phyloP scores from a whole-genome alignment of 2,329 filamentous ascomycete species.

The Fusarium udum region DNA sequence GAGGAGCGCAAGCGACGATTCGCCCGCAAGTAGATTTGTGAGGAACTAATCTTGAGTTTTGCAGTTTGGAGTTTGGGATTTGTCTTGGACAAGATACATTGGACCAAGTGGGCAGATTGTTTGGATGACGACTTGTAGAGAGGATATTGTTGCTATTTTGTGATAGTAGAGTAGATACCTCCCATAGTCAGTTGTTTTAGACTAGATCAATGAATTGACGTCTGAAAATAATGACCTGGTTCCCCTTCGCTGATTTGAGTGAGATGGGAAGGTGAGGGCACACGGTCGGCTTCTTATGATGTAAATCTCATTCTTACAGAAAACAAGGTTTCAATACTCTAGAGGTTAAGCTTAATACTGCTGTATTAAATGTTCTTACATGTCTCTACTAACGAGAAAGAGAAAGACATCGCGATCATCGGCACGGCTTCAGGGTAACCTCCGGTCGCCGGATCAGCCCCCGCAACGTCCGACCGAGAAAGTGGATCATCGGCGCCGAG shows the following conservation, averaged over 20 bases:
- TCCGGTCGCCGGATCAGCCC: not conserved
- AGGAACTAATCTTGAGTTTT: not conserved
- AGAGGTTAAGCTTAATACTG: too few species aligned
- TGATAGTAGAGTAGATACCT: not conserved
- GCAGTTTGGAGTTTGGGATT: not conserved
- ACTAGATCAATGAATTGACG: not conserved
- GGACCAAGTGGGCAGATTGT: not conserved
- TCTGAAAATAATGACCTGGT: fast-evolving
- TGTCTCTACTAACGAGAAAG: not conserved
- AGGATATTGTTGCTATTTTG: not conserved
- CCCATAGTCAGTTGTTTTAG: not conserved
- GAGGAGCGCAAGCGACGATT: not conserved
- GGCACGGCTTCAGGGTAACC: not conserved
- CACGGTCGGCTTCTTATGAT: too few species aligned
- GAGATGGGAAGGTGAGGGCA: fast-evolving
- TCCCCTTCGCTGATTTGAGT: fast-evolving
- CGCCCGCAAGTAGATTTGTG: not conserved
- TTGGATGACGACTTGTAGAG: not conserved
- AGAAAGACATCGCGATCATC: too few species aligned
- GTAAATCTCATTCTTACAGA: not conserved
- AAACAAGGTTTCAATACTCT: fast-evolving
- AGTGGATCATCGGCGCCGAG: constrained; percentile 23
- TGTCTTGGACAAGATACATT: not conserved
- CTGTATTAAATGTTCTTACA: too few species aligned
- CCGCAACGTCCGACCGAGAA: not conserved